Evolutionary conservation across 371 early-diverging fungal genomes (phyloP).

Genomic region (Phascolomyces articulosus): DNA sequence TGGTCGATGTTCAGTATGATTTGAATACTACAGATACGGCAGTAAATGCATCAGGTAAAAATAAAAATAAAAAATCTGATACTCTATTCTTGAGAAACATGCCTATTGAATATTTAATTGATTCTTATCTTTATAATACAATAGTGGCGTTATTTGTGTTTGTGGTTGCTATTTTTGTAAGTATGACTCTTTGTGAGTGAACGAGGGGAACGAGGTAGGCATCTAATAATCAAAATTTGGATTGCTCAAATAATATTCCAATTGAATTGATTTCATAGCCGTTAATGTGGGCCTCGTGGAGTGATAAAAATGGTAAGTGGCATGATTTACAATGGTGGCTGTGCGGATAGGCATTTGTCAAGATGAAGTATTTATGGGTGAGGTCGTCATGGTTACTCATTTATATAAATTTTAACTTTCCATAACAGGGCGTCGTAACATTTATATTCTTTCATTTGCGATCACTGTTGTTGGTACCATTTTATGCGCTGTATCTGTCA

Average conservation of each 20-base stretch:
- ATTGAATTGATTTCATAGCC: slow-evolving; percentile 16
- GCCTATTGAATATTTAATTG: too few species aligned
- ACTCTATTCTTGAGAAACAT: too few species aligned
- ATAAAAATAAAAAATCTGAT: too few species aligned
- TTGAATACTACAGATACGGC: slow-evolving; percentile 28
- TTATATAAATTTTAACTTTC: too few species aligned
- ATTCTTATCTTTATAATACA: too few species aligned
- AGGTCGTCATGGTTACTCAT: too few species aligned
- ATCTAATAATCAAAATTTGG: too few species aligned
- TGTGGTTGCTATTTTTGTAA: slow-evolving; percentile 26
- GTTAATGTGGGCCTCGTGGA: slow-evolving; percentile 30
- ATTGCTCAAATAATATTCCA: background rate
- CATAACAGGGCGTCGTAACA: slow-evolving; percentile 27
- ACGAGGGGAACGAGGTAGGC: background rate
- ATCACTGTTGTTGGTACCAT: slow-evolving; percentile 26
- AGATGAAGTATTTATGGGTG: too few species aligned
- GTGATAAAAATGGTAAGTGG: slow-evolving; percentile 24
- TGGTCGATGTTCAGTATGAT: slow-evolving; percentile 21
- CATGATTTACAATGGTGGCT: too few species aligned
- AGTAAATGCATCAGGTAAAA: slow-evolving; percentile 32
- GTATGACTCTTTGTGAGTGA: slow-evolving; percentile 2
- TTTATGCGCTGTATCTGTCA: slow-evolving; percentile 28
- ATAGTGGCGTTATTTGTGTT: slow-evolving; percentile 29
- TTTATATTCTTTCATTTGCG: slow-evolving; percentile 25
- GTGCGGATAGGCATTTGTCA: too few species aligned